phyloP scores from a whole-genome alignment of 495 filamentous ascomycete genomes.

The Tuber microsphaerosporum region DNA sequence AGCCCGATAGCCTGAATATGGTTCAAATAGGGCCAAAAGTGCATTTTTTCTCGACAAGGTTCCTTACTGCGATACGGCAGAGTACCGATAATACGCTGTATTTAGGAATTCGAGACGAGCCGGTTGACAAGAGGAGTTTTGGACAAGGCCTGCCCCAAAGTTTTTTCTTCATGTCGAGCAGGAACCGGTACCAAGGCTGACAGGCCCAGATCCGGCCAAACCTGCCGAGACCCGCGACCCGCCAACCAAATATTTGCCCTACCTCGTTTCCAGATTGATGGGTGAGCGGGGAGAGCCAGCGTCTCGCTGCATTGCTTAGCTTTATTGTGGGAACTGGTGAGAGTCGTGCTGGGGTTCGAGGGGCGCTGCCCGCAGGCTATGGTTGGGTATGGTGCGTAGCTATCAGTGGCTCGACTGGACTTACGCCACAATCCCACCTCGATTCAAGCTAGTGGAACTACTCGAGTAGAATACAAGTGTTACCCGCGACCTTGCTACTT shows the following conservation, averaged over 20 bases:
- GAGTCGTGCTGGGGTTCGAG: not conserved
- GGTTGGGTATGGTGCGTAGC: not conserved
- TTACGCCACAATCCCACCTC: not conserved
- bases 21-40: not conserved
- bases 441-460: not conserved
- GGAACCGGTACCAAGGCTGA: not conserved
- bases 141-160: not conserved
- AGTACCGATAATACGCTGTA: not conserved
- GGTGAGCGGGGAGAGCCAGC: not conserved
- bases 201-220: not conserved
- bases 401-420: not conserved
- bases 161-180: not conserved
- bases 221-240: constrained; percentile 3
- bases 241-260: not conserved
- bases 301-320: not conserved
- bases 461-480: no score
- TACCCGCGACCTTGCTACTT: not conserved
- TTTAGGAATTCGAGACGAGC: not conserved
- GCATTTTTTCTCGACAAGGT: not conserved
- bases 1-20: not conserved
- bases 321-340: not conserved
- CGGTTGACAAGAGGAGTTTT: not conserved
- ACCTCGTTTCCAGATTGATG: not conserved
- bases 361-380: not conserved
- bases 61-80: not conserved